Conservation (phyloP, 495 filamentous ascomycete species). For the Glarea lozoyensis region DNA sequence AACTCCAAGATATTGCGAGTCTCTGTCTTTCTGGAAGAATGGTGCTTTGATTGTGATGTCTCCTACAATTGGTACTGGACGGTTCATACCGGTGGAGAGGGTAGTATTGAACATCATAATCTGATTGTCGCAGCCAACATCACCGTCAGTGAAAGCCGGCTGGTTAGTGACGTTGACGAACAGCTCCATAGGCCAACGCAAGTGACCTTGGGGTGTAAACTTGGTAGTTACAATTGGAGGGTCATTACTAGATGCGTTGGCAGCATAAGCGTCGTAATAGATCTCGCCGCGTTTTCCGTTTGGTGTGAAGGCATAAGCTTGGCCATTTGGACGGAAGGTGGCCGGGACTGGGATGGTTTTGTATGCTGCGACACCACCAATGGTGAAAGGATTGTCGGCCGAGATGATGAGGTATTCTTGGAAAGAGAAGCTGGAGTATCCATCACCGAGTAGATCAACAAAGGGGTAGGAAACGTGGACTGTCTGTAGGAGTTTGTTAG, state of each 20-base stretch:
- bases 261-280: constrained; percentile 8
- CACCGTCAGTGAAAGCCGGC: constrained; percentile 6
- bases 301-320: constrained; percentile 8
- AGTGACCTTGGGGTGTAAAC: neutral
- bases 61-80: constrained; percentile 8
- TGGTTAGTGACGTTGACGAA: constrained; percentile 18
- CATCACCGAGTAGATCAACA: constrained; percentile 15
- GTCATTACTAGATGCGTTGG: constrained; percentile 3
- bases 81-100: constrained; percentile 9
- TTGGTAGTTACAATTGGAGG: constrained; percentile 6
- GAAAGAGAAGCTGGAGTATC: constrained; percentile 15
- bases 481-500: neutral
- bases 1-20: constrained; percentile 4
- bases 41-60: constrained; percentile 5
- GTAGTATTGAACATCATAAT: constrained; percentile 14
- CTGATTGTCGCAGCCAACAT: constrained; percentile 10
- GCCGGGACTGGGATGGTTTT: constrained; percentile 3
- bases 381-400: neutral
- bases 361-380: constrained; percentile 1
- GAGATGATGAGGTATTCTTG: constrained; percentile 6
- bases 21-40: constrained; percentile 2
- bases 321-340: constrained; percentile 3
- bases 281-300: constrained; percentile 3
- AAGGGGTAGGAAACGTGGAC: constrained; percentile 13
- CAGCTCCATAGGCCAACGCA: constrained; percentile 3